Conservation (phyloP, 345 rosid species). For the Atalantia buxifolia region DNA sequence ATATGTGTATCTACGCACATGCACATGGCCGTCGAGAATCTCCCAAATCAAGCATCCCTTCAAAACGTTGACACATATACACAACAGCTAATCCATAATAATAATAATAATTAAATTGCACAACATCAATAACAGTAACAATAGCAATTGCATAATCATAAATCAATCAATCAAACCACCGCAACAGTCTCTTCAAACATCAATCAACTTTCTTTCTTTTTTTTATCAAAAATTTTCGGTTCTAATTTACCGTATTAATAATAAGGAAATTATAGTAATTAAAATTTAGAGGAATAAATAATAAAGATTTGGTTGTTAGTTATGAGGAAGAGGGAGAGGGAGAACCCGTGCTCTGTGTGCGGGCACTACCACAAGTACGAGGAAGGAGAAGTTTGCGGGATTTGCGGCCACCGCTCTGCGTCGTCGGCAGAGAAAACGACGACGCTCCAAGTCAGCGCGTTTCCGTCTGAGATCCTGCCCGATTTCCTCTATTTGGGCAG, state of each 20-base stretch:
- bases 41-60: neutral
- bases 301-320: neutral
- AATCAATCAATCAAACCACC: neutral
- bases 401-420: conserved; percentile 86
- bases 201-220: neutral
- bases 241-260: neutral
- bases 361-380: conserved; percentile 99
- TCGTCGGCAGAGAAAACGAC: conserved; percentile 39
- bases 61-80: neutral
- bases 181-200: neutral
- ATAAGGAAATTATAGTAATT: too few species aligned
- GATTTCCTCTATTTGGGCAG: conserved; percentile 89
- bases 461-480: conserved; percentile 90
- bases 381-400: conserved; percentile 94
- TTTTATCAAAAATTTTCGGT: too few species aligned
- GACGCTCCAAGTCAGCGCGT: conserved; percentile 69
- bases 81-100: neutral
- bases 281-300: neutral
- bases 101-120: too few species aligned
- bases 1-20: neutral
- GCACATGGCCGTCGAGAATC: conserved; percentile 6
- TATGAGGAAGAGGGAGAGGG: conserved; percentile 97
- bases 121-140: neutral
- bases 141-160: neutral
- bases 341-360: conserved; percentile 94